Percentiles rank a stretch among this genome's conserved stretches.
These are phyloP conservation scores for Hanseniaspora lachancei DNA, from an alignment of 805 yeast genomes.

Conservation along the genomic window DNA sequence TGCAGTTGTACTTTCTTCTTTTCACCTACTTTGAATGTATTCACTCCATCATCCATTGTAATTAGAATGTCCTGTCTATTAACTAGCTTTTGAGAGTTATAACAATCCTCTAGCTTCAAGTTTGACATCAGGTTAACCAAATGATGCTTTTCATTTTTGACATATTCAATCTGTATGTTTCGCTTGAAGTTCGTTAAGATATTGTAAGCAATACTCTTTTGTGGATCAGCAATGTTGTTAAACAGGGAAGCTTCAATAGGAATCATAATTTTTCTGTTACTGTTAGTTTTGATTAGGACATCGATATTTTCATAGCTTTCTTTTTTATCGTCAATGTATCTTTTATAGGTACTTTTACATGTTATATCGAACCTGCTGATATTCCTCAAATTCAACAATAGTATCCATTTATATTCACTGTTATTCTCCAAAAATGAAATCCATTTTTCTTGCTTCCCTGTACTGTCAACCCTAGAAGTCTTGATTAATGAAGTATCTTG, in stretches of 20 bases:
- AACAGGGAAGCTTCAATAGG: constrained; percentile 38
- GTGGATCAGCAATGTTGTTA: not conserved
- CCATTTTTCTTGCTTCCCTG: not conserved
- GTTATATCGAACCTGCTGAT: constrained; percentile 53
- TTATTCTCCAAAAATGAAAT: not conserved
- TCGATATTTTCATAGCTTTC: constrained; percentile 19
- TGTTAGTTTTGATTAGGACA: constrained; percentile 30
- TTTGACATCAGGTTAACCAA: constrained; percentile 50
- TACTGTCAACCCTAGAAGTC: not conserved
- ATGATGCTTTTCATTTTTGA: not conserved
- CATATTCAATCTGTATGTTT: not conserved
- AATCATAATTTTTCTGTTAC: constrained; percentile 48
- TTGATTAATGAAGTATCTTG: not conserved
- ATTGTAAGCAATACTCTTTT: not conserved
- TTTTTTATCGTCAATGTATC: not conserved
- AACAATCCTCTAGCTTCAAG: constrained; percentile 11
- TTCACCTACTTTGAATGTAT: not conserved
- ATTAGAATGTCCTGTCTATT: constrained; percentile 3
- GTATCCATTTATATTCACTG: constrained; percentile 22
- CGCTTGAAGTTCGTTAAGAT: constrained; percentile 2
- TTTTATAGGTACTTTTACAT: constrained; percentile 26
- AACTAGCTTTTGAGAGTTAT: constrained; percentile 7
- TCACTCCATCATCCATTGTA: not conserved
- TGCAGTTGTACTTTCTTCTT: not conserved
- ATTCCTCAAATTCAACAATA: constrained; percentile 67